Evolutionary conservation across 2,329 filamentous ascomycete genomes (phyloP), one percentile per base, ranked within the genome.

Genomic region (Xylaria digitata): DNA sequence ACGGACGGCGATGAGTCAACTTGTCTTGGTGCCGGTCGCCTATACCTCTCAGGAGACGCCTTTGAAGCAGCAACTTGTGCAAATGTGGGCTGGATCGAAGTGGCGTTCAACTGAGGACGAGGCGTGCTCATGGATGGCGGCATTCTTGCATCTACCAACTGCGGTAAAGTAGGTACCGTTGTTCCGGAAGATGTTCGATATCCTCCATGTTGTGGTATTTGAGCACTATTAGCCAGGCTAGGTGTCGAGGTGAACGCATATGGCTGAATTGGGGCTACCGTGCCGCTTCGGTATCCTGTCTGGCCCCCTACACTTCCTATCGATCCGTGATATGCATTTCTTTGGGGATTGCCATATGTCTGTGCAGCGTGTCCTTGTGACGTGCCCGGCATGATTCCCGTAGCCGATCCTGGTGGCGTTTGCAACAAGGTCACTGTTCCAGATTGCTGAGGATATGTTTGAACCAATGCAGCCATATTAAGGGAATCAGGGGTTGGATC

Each of bases 391-490:
- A 90, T 87, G 73, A 86, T 86, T 75, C 85, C 86, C 63, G 87
- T 86, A 48, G 88, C 85, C 67, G 91, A 90, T 61, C 86, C 85
- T 69, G 90, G 88, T 78, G 90, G 88, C 74, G 90, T 87, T 79
- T 93, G 91, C 75, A 94, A 89, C 86, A 94, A 91, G 71, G 90
- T 90, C 75, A 89, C 86, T 73, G 91, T 89, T 80, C 86, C 85
- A 76, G 89, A 89, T 81, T 93, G 90, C 82, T 92, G 90, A 75
- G 92, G 88, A 78, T 92, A 92, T 69, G 90, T 89, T 82, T 95
- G 92, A 77, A 94, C 90, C 84, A 95, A 85, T 80, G 92, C 91
- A 84, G 92, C 92, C 92, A 96, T 95, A 72, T 75, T 76, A 75
- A 63, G 68, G 57, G 61, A 68, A 69, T 67, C 61, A 55, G n/a